Evolutionary conservation across 1,139 yeast species (phyloP), one percentile per base, ranked within the genome.

Genomic region (Meyerozyma sp.): DNA sequence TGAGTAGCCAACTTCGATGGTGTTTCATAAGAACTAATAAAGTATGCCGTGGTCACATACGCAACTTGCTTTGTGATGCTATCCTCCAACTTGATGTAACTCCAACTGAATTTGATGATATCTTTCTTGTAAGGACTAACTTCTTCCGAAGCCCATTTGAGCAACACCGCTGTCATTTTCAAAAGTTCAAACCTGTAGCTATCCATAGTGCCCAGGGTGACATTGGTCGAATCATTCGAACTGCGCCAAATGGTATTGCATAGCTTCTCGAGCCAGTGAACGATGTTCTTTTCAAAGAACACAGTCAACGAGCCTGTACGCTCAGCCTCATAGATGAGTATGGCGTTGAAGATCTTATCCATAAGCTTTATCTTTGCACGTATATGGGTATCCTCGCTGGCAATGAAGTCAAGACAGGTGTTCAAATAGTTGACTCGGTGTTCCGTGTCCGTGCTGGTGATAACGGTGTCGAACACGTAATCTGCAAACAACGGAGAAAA

Each of bases 41-140:
- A 94, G 58, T 83, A 82, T 0, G 96, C 78, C 2, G 95, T 89
- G 1, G 94, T 81, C 32, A 90, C 90, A 60, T 91, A 91, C 0
- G 98, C 98, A 4, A 94, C 88, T 54, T 90, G 96, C 59, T 94
- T 94, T 36, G 95, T 83, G 42, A 90, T 80, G 46, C 83, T 79
- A 58, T 94, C 99, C 51, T 91, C 98, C 39, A 91, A 67, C 54
- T 89, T 89, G 57, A 93, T 85, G 57, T 84, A 88, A 53, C 87
- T 87, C 98, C 98, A 94, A 52, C 93, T 87, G 66, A 91, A 93
- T 60, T 89, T 90, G 63, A 93, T 88, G 39, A 93, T 80, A 54
- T 90, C 96, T 56, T 90, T 93, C 40, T 90, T 76, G 51, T 80
- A 76, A n/a, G 79, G 84, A 8, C 77, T 68, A 14, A 89, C 74